Evolutionary conservation across 306 rosid species (phyloP).

Genomic region (Hippophae gyantsensis): DNA sequence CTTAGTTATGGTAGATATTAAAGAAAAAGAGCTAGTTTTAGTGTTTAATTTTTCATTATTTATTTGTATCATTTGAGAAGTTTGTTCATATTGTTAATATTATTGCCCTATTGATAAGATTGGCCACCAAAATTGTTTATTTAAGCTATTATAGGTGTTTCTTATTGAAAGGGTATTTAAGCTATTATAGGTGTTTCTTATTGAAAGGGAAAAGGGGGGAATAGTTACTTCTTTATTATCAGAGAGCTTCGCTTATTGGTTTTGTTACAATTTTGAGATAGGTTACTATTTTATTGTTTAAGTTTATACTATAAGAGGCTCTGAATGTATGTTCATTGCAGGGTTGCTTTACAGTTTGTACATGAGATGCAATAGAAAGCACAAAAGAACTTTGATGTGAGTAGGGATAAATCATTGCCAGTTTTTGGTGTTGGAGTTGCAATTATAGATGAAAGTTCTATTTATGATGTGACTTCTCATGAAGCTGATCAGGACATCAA

Average conservation of each 20-base stretch:
- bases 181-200: background rate
- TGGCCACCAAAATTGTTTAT: no score
- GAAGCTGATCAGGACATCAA: conserved; percentile 37
- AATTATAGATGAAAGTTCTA: conserved; percentile 54
- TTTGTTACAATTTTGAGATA: background rate
- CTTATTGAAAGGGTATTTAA: no score
- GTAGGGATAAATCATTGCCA: conserved; percentile 18
- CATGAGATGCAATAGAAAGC: conserved; percentile 80
- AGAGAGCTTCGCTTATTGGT: background rate
- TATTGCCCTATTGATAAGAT: no score
- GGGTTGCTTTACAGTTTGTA: conserved; percentile 78
- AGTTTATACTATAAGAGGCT: background rate
- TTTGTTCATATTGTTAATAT: no score
- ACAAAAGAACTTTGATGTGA: no score
- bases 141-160: background rate
- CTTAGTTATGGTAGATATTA: no score
- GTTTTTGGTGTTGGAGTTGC: conserved; percentile 89
- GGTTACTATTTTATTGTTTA: background rate
- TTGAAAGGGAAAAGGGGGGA: no score
- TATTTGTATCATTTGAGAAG: no score
- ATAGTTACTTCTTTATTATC: no score
- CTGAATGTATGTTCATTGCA: conserved; percentile 15
- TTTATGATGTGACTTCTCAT: conserved; percentile 30
- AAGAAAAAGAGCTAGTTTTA: no score
- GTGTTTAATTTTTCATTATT: no score